phyloP scores from a whole-genome alignment of 371 early-diverging fungal species.

The Funneliformis caledonium region DNA sequence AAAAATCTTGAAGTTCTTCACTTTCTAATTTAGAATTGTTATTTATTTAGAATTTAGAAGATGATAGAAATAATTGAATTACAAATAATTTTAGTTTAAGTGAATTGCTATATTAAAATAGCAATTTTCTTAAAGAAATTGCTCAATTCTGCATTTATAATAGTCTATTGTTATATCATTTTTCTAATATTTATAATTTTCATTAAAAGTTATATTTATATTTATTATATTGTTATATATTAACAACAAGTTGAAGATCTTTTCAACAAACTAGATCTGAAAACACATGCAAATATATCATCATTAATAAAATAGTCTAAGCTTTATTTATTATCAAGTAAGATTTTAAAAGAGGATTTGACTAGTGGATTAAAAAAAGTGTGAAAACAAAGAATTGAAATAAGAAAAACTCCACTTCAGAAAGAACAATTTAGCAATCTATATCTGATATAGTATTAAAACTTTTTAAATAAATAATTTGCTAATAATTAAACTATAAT shows the following conservation, averaged over 20 bases:
- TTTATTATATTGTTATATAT: no score
- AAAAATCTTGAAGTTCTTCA: neutral
- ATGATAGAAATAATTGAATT: neutral
- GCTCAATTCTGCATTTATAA: no score
- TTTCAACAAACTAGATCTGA: neutral
- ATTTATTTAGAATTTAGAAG: neutral
- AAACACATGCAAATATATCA: neutral
- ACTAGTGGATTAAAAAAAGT: neutral
- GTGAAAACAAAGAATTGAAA: neutral
- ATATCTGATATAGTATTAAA: neutral
- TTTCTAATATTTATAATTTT: no score
- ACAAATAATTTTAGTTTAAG: no score
- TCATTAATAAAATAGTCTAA: neutral
- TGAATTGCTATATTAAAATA: no score
- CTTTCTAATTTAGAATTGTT: neutral
- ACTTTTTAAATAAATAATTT: no score
- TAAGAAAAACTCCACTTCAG: neutral
- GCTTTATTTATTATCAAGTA: neutral
- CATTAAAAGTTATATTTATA: no score
- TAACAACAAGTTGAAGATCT: neutral
- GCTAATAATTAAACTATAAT: no score
- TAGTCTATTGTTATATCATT: no score
- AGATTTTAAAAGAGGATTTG: neutral
- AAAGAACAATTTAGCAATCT: neutral
- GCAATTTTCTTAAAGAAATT: no score